phyloP scores from a whole-genome alignment of 2,329 filamentous ascomycete genomes.

The Monilinia laxa region DNA sequence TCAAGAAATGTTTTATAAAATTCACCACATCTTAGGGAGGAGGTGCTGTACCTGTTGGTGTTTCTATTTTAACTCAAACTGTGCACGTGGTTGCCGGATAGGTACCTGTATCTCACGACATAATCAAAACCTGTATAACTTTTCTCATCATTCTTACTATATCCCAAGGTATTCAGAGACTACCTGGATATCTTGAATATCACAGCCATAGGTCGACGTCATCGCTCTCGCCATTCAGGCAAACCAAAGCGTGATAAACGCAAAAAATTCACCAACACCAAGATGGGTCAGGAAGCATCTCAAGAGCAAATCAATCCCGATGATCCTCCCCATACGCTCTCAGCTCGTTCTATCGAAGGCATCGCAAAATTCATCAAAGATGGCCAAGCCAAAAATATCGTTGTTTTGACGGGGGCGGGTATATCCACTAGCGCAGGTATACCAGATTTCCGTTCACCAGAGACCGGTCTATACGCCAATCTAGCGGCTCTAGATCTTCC shows the following conservation, averaged over 20 bases:
- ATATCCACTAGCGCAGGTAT: conserved; percentile 78
- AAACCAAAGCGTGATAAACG: conserved; percentile 19
- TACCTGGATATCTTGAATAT: too few species aligned
- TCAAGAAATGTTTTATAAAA: not conserved
- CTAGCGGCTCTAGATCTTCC: conserved; percentile 82
- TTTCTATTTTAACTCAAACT: too few species aligned
- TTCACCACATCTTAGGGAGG: too few species aligned
- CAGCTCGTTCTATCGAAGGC: conserved; percentile 66
- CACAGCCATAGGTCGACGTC: not conserved
- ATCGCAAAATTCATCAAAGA: conserved; percentile 79
- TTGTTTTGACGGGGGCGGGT: conserved; percentile 88
- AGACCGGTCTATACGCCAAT: conserved; percentile 92
- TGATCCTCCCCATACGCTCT: conserved; percentile 61
- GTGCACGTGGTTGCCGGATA: too few species aligned
- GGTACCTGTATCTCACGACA: too few species aligned
- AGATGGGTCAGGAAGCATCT: conserved; percentile 87
- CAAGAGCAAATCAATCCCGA: conserved; percentile 61
- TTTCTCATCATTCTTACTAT: too few species aligned
- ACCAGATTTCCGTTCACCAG: conserved; percentile 91
- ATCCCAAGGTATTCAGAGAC: too few species aligned
- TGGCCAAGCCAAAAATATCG: conserved; percentile 66
- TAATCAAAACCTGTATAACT: too few species aligned
- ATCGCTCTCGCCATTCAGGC: not conserved
- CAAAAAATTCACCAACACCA: conserved; percentile 47
- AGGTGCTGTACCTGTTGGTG: not conserved